Evolutionary conservation across 139 green algal species (phyloP), one percentile per base, ranked within the genome.

Genomic region (Chlorella sp.): DNA sequence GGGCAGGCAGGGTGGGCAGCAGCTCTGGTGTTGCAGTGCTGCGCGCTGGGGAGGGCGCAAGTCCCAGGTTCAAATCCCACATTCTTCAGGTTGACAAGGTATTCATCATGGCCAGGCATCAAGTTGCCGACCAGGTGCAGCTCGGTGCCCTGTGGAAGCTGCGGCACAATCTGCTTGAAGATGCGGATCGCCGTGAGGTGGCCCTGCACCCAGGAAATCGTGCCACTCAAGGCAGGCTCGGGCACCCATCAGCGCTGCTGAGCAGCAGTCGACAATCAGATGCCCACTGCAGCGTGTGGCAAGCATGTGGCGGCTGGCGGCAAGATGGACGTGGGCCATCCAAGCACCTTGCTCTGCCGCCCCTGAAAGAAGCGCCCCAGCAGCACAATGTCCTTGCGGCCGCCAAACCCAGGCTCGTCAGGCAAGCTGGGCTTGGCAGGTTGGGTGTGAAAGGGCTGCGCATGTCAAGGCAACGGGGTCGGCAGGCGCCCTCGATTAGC

Each of bases 81-180:
- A 29, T 77, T 48, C 8, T 35, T 19, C 41, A 76, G 51, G 23
- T 43, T 33, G n/a, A 48, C 53, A 36, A 77, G 59, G 35, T 77
- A 77, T 8, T 17, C 35, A 8, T 29, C 41, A 45, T 70, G 60
- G 21, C 36, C 48, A 8, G 46, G 72, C 72, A 77, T 77, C 8
- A 77, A 38, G 60, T 77, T 77, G 59, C 72, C 72, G 7, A 77
- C 48, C 5, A 77, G 72, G 72, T 77, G 60, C 60, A 77, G 72
- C 59, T 71, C 31, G 0, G 59, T 77, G 45, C 33, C 33, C 25
- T 36, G 45, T 11, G 72, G 72, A 59, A 77, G 72, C 1, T 8
- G 5, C 4, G 72, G 72, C 72, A 71, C 60, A 12, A 77, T n/a
- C 27, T 11, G 21, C 23, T 50, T 8, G n/a, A 77, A 77, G n/a